A percentile compares a stretch with the other conserved stretches of the same genome.
Evolutionary conservation across 495 filamentous ascomycete genomes (phyloP).

Genomic region (Hypoxylon subgilvum): DNA sequence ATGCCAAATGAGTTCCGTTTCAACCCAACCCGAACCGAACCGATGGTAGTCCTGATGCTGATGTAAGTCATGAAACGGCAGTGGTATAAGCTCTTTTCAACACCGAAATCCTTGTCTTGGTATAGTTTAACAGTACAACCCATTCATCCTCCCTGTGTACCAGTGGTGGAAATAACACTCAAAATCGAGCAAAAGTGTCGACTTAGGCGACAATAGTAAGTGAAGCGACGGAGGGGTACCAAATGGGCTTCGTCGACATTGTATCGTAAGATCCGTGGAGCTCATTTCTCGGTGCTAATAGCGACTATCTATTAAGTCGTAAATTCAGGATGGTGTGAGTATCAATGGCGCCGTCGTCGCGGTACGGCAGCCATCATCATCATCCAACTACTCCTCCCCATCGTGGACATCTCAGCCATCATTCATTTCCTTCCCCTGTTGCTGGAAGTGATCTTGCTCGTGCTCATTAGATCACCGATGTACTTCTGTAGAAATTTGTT

Average conservation of each 20-base stretch:
- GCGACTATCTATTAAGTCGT: constrained; percentile 27
- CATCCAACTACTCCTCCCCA: constrained; percentile 7
- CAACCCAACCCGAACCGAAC: constrained; percentile 33
- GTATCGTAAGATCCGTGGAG: constrained; percentile 10
- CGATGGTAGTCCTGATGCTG: constrained; percentile 38
- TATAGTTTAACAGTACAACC: constrained; percentile 35
- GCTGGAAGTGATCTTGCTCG: constrained; percentile 76
- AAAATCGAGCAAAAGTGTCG: constrained; percentile 19
- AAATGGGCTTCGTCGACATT: constrained; percentile 11
- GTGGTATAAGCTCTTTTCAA: constrained; percentile 38
- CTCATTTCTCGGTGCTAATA: constrained; percentile 13
- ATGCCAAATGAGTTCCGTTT: constrained; percentile 40
- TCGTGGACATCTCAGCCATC: not conserved
- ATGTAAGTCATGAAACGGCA: constrained; percentile 38
- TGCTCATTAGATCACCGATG: constrained; percentile 81
- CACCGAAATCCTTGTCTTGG: constrained; percentile 34
- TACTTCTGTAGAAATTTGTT: constrained; percentile 95
- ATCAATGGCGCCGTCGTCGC: constrained; percentile 31
- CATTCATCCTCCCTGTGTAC: constrained; percentile 15
- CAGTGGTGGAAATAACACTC: constrained; percentile 32
- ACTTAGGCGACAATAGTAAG: constrained; percentile 17
- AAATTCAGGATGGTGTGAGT: constrained; percentile 24
- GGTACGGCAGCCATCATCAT: constrained; percentile 7
- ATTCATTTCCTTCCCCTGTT: constrained; percentile 58
- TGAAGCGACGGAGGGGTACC: constrained; percentile 22